Base-by-base conservation (phyloP, 1,139 yeast species). In the Yamadazyma buinensis region DNA sequence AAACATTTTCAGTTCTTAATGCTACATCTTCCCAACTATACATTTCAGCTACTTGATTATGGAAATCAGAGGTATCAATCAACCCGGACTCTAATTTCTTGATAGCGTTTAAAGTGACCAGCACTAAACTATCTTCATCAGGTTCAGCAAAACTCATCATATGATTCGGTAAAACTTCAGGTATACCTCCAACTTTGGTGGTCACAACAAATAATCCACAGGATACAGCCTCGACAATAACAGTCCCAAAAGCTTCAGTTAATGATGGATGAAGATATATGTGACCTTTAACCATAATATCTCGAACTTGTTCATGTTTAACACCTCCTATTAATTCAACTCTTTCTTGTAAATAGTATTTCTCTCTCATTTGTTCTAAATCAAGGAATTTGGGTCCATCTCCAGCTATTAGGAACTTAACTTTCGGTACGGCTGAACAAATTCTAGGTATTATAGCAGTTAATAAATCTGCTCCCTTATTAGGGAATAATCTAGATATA, bases 241-340 rank as follows among this genome's bases (percentile, higher is more conserved):
- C 98, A 0, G 98, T 92, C 1, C 99, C 99, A 62, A 94, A 94
- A 0, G 98, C 98, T 55, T 94, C 99, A 0, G 98, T 94, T 23
- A 94, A 65, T 2, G 96, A 83, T 0, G 98, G 92, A 57, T 94
- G 98, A 30, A 94, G 60, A 55, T 90, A 94, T 11, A 94, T 92
- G 51, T 94, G 95, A 10, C 98, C 99, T 40, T 80, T 77, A 3
- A 87, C 77, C 96, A 94, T 87, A 11, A 92, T 87, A 50, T 90
- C 86, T 31, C 97, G 67, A 4, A 94, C 98, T 45, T 84, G 82
- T 54, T 94, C 98, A 54, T 94, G 99, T 28, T 84, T 77, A 0
- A 94, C 83, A 11, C 92, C 80, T 1, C 98, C 98, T 26, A 88
- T 69, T 14, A 94, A 67, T 30, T 80, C 80, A 2, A 94, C 97